Evolutionary conservation across 2,329 filamentous ascomycete species (phyloP).

Genomic region (Emydomyces testavorans): DNA sequence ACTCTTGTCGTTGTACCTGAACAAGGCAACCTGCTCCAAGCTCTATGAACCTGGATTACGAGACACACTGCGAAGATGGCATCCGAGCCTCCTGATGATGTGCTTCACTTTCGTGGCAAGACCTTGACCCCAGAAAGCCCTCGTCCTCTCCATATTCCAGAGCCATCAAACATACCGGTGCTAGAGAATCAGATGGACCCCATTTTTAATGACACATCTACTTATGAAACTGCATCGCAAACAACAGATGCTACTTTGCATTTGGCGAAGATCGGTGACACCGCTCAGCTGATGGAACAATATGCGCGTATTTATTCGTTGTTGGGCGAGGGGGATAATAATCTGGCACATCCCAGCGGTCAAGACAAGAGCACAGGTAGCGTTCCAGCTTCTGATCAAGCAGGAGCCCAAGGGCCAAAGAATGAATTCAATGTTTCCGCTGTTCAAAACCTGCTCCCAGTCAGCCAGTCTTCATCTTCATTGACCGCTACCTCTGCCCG

Average conservation of each 20-base stretch:
- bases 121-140: constrained; percentile 59
- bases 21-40: background rate
- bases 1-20: background rate
- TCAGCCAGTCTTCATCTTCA: constrained; percentile 17
- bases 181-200: constrained; percentile 62
- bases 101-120: constrained; percentile 51
- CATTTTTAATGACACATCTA: constrained; percentile 55
- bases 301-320: constrained; percentile 13
- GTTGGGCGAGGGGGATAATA: constrained; percentile 10
- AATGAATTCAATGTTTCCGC: constrained; percentile 24
- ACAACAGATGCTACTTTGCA: constrained; percentile 16
- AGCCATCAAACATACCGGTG: constrained; percentile 58
- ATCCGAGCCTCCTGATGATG: constrained; percentile 39
- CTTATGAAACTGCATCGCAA: constrained; percentile 39
- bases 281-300: constrained; percentile 11
- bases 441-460: constrained; percentile 16
- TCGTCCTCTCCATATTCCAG: constrained; percentile 55
- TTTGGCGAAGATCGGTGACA: constrained; percentile 1
- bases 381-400: constrained; percentile 22
- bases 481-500: constrained; percentile 16
- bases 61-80: constrained; percentile 39
- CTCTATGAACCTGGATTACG: background rate
- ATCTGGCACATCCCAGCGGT: constrained; percentile 6
- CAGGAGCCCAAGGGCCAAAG: constrained; percentile 19
- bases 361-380: constrained; percentile 24